Evolutionary conservation across 179 eudicot genomes (phyloP), one percentile per base, ranked within the genome.

Genomic region (Spergularia azorica): DNA sequence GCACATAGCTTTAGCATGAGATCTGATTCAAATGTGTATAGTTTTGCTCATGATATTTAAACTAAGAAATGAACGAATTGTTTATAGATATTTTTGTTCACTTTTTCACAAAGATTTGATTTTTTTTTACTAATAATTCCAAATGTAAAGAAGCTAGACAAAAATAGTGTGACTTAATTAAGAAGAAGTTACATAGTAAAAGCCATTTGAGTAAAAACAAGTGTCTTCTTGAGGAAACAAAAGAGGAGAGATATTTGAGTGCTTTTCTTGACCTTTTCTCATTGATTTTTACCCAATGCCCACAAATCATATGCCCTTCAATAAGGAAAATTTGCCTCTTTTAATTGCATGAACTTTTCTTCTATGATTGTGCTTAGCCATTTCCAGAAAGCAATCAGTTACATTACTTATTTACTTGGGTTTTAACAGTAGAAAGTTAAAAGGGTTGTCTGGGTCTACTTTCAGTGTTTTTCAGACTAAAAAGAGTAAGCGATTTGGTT

Each of bases 321-420:
- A 78, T 78, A 77, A 78, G 72, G 77, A 64, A 26, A 26, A 20
- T 41, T 57, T 78, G 64, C 18, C 55, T 63, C 60, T 63, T 70
- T 38, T 63, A 52, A 50, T 61, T 61, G 9, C 20, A 50, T 21
- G 50, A 38, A 43, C 38, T 72, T 26, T 13, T 54, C 52, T 13
- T 59, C 48, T 20, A 68, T 77, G 61, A 77, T 69, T 77, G 66
- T 43, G 60, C 46, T 77, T 69, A 70, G 16, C 21, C 59, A 63
- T 50, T 18, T 77, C 71, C 13, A 71, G 63, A 71, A 54, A 71
- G 26, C 73, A 63, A 50, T 71, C 66, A 39, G 11, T 61, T 17
- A 61, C 9, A 43, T 21, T 11, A 51, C 41, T 38, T 77, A 71
- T 52, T 15, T 3, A 72, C 13, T 16, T 32, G 3, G 6, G 11